Evolutionary conservation across 805 yeast species (phyloP).

Genomic region (Yamadazyma philogaea): DNA sequence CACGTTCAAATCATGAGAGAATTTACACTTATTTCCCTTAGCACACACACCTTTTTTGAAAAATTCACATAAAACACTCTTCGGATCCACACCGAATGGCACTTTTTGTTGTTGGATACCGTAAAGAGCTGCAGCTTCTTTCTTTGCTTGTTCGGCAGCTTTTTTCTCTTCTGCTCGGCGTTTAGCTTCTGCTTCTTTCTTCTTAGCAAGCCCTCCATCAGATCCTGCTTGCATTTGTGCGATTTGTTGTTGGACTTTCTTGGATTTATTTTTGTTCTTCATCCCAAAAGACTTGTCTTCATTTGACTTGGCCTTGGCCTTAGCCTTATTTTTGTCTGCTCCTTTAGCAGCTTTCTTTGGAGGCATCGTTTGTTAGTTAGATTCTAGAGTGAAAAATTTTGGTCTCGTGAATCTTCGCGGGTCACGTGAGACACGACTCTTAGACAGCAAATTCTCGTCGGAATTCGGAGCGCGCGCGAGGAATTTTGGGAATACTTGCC

Average conservation of each 20-base stretch:
- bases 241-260: constrained; percentile 76
- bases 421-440: constrained; percentile 6
- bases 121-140: constrained; percentile 78
- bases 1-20: constrained; percentile 80
- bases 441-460: background rate
- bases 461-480: too few species aligned
- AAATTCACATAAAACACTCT: constrained; percentile 83
- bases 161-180: constrained; percentile 74
- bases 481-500: too few species aligned
- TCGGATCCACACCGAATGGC: constrained; percentile 97
- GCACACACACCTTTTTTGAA: constrained; percentile 86
- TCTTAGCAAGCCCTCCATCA: constrained; percentile 53
- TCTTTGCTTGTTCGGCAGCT: constrained; percentile 85
- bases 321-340: constrained; percentile 61
- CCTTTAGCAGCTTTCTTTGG: constrained; percentile 63
- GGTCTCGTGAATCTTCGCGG: constrained; percentile 4
- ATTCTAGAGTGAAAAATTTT: constrained; percentile 8
- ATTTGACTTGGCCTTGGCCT: constrained; percentile 58
- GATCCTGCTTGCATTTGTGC: constrained; percentile 41
- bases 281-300: constrained; percentile 93
- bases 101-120: constrained; percentile 76
- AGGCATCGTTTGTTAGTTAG: constrained; percentile 51
- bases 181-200: constrained; percentile 71
- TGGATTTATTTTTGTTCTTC: constrained; percentile 91
- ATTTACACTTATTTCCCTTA: constrained; percentile 84